phyloP scores from a whole-genome alignment of 352 stramenopile species.

The Pythium brassicae region DNA sequence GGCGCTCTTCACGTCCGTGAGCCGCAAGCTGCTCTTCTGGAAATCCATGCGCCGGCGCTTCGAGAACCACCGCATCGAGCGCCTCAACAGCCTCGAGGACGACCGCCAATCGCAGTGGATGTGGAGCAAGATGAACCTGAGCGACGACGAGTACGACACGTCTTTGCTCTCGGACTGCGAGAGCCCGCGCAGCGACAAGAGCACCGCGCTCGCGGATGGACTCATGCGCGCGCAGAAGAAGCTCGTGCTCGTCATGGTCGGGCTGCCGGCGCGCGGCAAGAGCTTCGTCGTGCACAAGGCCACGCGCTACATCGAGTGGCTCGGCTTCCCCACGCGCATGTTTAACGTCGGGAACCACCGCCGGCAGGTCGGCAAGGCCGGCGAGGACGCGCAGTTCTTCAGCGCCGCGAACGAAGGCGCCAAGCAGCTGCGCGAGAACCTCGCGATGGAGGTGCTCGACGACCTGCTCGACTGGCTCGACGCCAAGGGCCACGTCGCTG shows the following conservation, averaged over 20 bases:
- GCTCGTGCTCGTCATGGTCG: slow-evolving; percentile 92
- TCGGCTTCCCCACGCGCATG: slow-evolving; percentile 87
- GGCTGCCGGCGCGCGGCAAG: slow-evolving; percentile 93
- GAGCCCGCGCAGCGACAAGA: slow-evolving; percentile 10
- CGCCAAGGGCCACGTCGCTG: slow-evolving; percentile 84
- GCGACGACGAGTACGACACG: slow-evolving; percentile 21
- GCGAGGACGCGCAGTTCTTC: slow-evolving; percentile 89
- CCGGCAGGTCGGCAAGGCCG: slow-evolving; percentile 65
- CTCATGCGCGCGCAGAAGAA: slow-evolving; percentile 81
- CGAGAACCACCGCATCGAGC: slow-evolving; percentile 65
- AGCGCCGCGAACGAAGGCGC: slow-evolving; percentile 84
- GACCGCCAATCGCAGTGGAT: slow-evolving; percentile 73
- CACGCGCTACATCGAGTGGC: slow-evolving; percentile 91
- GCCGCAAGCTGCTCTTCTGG: slow-evolving; percentile 60
- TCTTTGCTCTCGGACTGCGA: slow-evolving; percentile 15
- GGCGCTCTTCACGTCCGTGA: slow-evolving; percentile 31
- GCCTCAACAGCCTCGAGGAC: slow-evolving; percentile 58
- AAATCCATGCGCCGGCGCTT: slow-evolving; percentile 74
- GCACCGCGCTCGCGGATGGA: slow-evolving; percentile 31
- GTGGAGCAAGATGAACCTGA: slow-evolving; percentile 44
- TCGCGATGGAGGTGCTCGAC: slow-evolving; percentile 82
- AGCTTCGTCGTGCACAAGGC: slow-evolving; percentile 95
- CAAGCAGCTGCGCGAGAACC: slow-evolving; percentile 80
- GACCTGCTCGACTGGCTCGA: slow-evolving; percentile 92
- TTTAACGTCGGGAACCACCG: slow-evolving; percentile 96